Evolutionary conservation across 768 basidiomycete genomes (phyloP), one percentile per base, ranked within the genome.

Genomic region (Amanita brunnescens): DNA sequence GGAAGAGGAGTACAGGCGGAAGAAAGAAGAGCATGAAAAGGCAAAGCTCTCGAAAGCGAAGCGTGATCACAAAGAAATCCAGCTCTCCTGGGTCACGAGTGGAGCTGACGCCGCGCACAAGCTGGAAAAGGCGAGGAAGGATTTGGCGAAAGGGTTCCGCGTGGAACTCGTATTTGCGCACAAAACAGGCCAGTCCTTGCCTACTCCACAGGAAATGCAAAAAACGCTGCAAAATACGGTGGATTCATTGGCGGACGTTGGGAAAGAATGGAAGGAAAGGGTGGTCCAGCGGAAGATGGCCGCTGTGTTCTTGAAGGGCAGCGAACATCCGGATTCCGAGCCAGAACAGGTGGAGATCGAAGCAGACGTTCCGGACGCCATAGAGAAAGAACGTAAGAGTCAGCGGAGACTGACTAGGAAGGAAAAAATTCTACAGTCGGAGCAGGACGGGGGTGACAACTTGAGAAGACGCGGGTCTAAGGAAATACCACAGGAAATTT

Each of bases 71-170:
- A 90, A 89, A 68, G 83, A 87, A 67, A 69, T 88, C 4, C 83
- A 86, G 65, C 60, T 91, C 41, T 79, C 81, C 10, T 91, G 87
- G 85, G 72, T 70, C 2, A 76, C 81, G 10, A 78, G 68, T 6
- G 55, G 62, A 26, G 77, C 72, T 6, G 90, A 92, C 58, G 58
- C 83, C 16, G 70, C 70, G 33, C 83, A 84, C 64, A 91, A 88
- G 63, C 53, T 91, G 30, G 70, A 67, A 48, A 83, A 81, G 62
- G 76, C 74, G 18, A 64, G 70, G 46, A 68, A 73, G 47, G 76
- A 83, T 34, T 64, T 92, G 49, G 76, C 75, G 57, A 79, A 79
- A 55, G 85, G 85, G 0, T 64, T 69, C 29, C 67, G 75, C 7
- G 77, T 90, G 51, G 71, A 77, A 49, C 57, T 92, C 23, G 66